A percentile compares a stretch with the other conserved stretches of the same genome.
Evolutionary conservation across 2,329 filamentous ascomycete genomes (phyloP).

Genomic region (Fusarium sp.): DNA sequence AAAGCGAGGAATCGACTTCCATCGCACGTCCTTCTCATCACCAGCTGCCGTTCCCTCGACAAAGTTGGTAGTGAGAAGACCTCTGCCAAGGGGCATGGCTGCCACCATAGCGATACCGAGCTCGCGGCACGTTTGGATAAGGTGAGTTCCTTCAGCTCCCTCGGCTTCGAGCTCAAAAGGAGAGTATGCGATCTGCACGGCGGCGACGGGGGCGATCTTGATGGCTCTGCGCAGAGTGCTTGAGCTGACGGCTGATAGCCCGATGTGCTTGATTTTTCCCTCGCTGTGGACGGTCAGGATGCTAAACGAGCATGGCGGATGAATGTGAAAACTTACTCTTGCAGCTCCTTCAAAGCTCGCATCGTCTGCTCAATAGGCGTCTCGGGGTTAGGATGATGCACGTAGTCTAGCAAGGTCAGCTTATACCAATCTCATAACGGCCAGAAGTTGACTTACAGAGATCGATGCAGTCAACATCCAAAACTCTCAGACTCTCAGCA

Average conservation of each 20-base stretch:
- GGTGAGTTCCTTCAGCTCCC: conserved; percentile 51
- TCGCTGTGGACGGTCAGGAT: conserved; percentile 42
- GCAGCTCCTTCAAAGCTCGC: conserved; percentile 57
- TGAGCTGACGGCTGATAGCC: conserved; percentile 60
- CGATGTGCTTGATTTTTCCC: conserved; percentile 67
- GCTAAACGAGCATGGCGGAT: not conserved
- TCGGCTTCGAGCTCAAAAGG: conserved; percentile 70
- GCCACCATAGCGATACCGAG: conserved; percentile 68
- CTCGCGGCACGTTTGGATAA: conserved; percentile 67
- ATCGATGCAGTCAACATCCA: conserved; percentile 62
- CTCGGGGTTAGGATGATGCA: conserved; percentile 57
- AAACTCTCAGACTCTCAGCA: conserved; percentile 49
- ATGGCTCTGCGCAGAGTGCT: conserved; percentile 62
- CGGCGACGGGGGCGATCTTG: conserved; percentile 61
- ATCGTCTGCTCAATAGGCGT: conserved; percentile 61
- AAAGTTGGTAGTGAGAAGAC: conserved; percentile 65
- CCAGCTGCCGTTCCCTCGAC: conserved; percentile 56
- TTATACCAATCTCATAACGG: too few species aligned
- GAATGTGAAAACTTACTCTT: conserved; percentile 40
- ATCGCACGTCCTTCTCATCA: conserved; percentile 4
- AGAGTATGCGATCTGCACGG: conserved; percentile 66
- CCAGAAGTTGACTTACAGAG: conserved; percentile 46
- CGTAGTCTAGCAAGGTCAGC: conserved; percentile 49
- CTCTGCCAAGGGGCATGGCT: conserved; percentile 70
- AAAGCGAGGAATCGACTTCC: conserved; percentile 21